Base-by-base conservation (phyloP, 495 filamentous ascomycete genomes). In the Cairneyella variabilis region DNA sequence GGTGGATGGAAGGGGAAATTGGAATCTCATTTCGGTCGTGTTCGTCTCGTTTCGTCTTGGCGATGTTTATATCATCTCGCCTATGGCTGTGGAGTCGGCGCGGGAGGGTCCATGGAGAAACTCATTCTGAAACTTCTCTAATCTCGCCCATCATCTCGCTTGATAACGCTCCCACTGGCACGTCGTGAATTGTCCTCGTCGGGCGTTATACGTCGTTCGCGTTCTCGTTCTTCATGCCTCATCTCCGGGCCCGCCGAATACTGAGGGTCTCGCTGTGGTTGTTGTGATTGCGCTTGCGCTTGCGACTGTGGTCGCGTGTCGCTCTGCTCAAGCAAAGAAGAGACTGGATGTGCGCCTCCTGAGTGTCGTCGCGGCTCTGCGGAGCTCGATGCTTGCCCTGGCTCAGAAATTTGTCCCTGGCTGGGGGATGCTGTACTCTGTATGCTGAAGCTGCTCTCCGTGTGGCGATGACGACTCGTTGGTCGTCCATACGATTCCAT, bases 71-170 rank as follows among this genome's bases (percentile, higher is more conserved):
- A 7, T 49, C 16, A 9, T 4, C 18, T 38, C 22, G 16, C 10
- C 21, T 38, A 25, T 49, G 23, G 23, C 16, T 21, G n/a, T 39
- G 25, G 18, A 30, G 26, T 14, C n/a, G 28, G 28, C 14, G 28
- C 28, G 28, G 28, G 28, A n/a, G 25, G 11, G 44, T 14, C 27
- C 9, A 25, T 47, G 39, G 36, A 30, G 34, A 32, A 41, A 12
- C 14, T 50, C 26, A 49, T 28, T 57, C 50, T 64, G 57, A 60
- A 60, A 64, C 57, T 23, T 30, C 10, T 44, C 51, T 60, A 64
- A 64, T 64, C 57, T 60, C 57, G 51, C 25, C 25, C 54, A 52
- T 60, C 57, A 64, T 64, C 61, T 64, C 57, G 61, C 51, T 64
- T 64, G 54, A 51, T 45, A 48, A 32, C 48, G 23, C 40, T 50